Evolutionary conservation across 805 yeast genomes (phyloP), one percentile per base, ranked within the genome.

Genomic region (Cyberlindnera meyerae): DNA sequence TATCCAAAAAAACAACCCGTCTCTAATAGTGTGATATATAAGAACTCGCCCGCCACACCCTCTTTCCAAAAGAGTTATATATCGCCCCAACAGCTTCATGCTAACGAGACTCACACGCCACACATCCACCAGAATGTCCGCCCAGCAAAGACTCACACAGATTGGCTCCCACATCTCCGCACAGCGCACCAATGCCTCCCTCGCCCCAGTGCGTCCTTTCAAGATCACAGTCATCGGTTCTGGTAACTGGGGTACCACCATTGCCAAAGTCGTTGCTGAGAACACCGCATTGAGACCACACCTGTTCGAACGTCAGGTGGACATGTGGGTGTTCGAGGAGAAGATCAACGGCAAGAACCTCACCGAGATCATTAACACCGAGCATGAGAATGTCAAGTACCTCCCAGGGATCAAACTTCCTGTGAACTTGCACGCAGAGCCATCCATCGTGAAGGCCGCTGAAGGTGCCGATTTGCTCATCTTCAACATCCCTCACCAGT

Each of bases 301-400:
- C 26, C 65, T 85, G 54, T 93, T 93, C 62, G 71, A 77, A 42
- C 66, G 65, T 43, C 66, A 74, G 38, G 97, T 93, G 27, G 79
- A 82, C 53, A 89, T 93, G 97, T 93, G 98, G 98, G 98, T 93
- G 11, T 86, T 73, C 52, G 90, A 93, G 64, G 98, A 93, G 65
- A 57, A 73, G 44, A 66, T 83, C 42, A 71, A 85, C 37, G 97
- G 94, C 49, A 61, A 70, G 53, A 51, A 51, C 31, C 70, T 93
- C 54, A 88, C 97, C 20, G 93, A 86, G 48, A 88, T 88, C 58
- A 90, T 93, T 62, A 93, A 93, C 70, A 70, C 78, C 27, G 67
- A 77, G 51, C 97, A 93, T 63, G 96, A 90, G 66, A 93, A 93
- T 61, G 97, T 93, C 51, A 85, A 84, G 60, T 93, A 93, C 63